Evolutionary conservation across 768 basidiomycete species (phyloP).

Genomic region (Cytidiella melzeri): DNA sequence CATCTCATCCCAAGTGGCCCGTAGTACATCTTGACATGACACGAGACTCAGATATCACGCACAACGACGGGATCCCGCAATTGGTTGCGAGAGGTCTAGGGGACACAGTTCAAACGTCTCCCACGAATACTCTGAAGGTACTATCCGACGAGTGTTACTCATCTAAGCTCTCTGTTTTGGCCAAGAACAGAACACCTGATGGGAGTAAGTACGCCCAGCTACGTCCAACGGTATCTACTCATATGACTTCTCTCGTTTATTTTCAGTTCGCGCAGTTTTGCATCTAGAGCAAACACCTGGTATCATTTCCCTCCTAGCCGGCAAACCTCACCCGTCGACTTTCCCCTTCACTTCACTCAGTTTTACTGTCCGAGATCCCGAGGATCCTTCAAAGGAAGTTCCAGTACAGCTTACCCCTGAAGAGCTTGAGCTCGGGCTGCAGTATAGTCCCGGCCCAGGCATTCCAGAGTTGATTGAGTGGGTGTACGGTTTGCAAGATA

Average conservation of each 20-base stretch:
- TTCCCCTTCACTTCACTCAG: slow-evolving; percentile 87
- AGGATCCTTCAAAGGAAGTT: slow-evolving; percentile 36
- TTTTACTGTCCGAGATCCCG: slow-evolving; percentile 49
- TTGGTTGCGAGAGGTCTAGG: too few species aligned
- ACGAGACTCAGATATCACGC: too few species aligned
- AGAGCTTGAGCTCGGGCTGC: slow-evolving; percentile 64
- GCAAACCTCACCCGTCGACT: slow-evolving; percentile 85
- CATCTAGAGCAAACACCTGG: slow-evolving; percentile 77
- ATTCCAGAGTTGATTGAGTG: slow-evolving; percentile 58
- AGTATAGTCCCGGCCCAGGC: slow-evolving; percentile 74
- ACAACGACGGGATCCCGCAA: too few species aligned
- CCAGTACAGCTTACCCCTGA: slow-evolving; percentile 47
- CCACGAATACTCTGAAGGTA: neutral
- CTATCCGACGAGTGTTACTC: slow-evolving; percentile 5
- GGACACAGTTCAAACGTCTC: too few species aligned
- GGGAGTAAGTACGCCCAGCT: neutral
- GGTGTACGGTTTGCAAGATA: slow-evolving; percentile 66
- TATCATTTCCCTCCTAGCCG: slow-evolving; percentile 77
- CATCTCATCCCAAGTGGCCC: too few species aligned
- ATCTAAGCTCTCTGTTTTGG: neutral
- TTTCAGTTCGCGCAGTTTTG: slow-evolving; percentile 53
- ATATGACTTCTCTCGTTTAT: neutral
- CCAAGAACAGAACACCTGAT: slow-evolving; percentile 2
- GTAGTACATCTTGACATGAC: too few species aligned
- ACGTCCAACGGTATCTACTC: neutral